phyloP scores from a whole-genome alignment of 305 asterid species.

The Fraxinus platypoda region DNA sequence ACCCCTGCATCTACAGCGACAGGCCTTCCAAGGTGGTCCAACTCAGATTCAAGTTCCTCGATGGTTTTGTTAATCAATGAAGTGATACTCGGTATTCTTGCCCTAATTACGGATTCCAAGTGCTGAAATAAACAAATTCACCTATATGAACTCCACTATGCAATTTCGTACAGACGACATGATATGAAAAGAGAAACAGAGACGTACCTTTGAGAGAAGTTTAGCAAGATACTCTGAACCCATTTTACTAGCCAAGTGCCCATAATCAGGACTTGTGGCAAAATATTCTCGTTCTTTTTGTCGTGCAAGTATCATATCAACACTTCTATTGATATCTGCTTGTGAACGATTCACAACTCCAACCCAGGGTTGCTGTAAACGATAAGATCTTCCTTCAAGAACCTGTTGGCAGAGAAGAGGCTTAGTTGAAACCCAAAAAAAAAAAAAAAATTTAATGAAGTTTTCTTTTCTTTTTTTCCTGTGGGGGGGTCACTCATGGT shows the following conservation, averaged over 20 bases:
- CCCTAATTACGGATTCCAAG: constrained; percentile 79
- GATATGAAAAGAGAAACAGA: constrained; percentile 16
- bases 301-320: constrained; percentile 77
- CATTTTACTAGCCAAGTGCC: constrained; percentile 82
- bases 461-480: no score
- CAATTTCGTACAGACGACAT: constrained; percentile 18
- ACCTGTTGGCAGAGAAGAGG: constrained; percentile 45
- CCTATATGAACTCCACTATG: constrained; percentile 24
- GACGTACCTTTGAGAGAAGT: constrained; percentile 76
- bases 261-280: constrained; percentile 84
- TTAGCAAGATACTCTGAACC: constrained; percentile 95
- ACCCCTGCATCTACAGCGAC: constrained; percentile 92
- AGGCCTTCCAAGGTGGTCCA: constrained; percentile 91
- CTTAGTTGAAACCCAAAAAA: constrained; percentile 8
- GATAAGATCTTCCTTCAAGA: constrained; percentile 87
- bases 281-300: constrained; percentile 81
- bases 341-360: constrained; percentile 93
- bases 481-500: neutral
- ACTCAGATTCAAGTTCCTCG: constrained; percentile 87
- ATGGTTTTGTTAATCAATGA: constrained; percentile 78
- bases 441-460: neutral
- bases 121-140: constrained; percentile 57
- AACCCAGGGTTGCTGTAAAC: constrained; percentile 89
- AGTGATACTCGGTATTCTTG: constrained; percentile 84
- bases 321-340: constrained; percentile 78